Evolutionary conservation across 495 filamentous ascomycete genomes (phyloP).

Genomic region (Talaromyces ruber): DNA sequence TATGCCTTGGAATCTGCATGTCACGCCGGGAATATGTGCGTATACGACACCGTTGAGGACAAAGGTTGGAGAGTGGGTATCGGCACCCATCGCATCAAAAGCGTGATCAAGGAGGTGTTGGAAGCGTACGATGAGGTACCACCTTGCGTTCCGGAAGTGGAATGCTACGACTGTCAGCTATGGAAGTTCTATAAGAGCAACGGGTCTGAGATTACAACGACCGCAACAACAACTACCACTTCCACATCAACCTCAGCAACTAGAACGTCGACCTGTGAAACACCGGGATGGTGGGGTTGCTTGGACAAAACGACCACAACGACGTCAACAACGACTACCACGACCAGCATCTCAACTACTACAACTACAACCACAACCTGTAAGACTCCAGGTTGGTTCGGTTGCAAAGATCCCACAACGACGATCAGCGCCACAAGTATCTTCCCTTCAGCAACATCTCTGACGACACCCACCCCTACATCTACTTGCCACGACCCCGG

Average conservation of each 20-base stretch:
- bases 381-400: conserved; percentile 68
- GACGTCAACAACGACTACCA: conserved; percentile 37
- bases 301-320: conserved; percentile 54
- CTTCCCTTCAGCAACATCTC: conserved; percentile 15
- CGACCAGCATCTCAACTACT: conserved; percentile 45
- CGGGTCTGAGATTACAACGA: conserved; percentile 65
- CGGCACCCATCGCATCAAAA: conserved; percentile 75
- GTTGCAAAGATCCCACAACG: conserved; percentile 39
- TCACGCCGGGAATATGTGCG: conserved; percentile 79
- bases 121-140: conserved; percentile 71
- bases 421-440: conserved; percentile 14
- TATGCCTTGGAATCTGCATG: conserved; percentile 91
- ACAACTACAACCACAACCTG: conserved; percentile 64
- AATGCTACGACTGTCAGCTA: conserved; percentile 81
- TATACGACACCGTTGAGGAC: conserved; percentile 85
- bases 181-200: conserved; percentile 96
- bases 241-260: conserved; percentile 42
- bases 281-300: conserved; percentile 66
- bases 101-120: conserved; percentile 79
- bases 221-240: conserved; percentile 42
- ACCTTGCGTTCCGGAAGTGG: conserved; percentile 59
- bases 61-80: conserved; percentile 84
- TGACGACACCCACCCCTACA: conserved; percentile 16
- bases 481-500: conserved; percentile 54
- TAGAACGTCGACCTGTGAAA: conserved; percentile 77